Evolutionary conservation across 202 grass and related monocot species (phyloP).

Genomic region (Carex sylvatica): DNA sequence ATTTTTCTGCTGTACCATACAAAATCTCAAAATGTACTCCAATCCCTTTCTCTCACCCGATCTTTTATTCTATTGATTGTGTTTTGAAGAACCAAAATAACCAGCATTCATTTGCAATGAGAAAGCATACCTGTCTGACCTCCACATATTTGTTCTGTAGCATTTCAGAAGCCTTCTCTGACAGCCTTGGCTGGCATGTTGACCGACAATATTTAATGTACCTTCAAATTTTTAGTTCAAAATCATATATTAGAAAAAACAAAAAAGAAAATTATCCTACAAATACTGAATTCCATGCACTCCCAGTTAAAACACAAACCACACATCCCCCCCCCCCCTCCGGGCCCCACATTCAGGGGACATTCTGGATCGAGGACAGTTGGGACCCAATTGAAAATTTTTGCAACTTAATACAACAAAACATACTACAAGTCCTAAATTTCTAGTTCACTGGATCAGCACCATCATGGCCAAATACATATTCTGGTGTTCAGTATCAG

Average conservation of each 20-base stretch:
- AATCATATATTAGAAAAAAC: constrained; percentile 2
- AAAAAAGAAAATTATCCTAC: background rate
- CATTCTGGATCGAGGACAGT: background rate
- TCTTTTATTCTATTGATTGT: background rate
- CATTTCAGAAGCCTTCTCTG: constrained; percentile 92
- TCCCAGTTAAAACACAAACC: background rate
- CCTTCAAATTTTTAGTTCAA: constrained; percentile 37
- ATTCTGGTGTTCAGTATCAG: background rate
- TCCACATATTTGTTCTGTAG: constrained; percentile 97
- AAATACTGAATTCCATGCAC: background rate
- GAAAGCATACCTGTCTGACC: constrained; percentile 70
- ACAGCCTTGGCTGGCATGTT: constrained; percentile 73
- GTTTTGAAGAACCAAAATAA: background rate
- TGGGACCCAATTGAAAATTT: background rate
- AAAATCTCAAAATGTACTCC: background rate
- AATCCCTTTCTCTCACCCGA: background rate
- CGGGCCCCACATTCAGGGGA: background rate
- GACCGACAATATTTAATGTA: constrained; percentile 83
- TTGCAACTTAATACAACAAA: background rate
- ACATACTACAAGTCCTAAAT: background rate
- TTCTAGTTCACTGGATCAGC: constrained; percentile 1
- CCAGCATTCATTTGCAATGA: background rate
- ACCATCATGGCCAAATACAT: background rate
- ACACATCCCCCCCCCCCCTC: background rate
- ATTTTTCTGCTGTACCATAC: background rate